Evolutionary conservation across 345 rosid species (phyloP), one percentile per base, ranked within the genome.

Genomic region (Kandelia obovata): DNA sequence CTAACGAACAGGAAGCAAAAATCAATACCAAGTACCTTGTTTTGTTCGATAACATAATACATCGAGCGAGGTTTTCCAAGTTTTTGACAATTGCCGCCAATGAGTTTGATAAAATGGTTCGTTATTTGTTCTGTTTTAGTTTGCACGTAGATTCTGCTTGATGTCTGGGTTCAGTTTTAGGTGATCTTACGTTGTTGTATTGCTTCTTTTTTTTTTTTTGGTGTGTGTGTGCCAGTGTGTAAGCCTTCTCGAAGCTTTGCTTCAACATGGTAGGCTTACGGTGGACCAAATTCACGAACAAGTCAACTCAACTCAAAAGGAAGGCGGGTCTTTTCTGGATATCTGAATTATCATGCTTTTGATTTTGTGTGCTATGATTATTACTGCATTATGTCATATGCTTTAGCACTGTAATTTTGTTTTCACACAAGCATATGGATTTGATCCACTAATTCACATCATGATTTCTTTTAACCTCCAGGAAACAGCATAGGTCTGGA

Each of bases 261-360:
- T 94, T 71, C 76, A 82, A 62, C 91, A 94, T 68, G 97, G 96
- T 66, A 85, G 97, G 83, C 96, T 91, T 66, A 80, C 96, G 47
- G 63, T 88, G 77, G 83, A 84, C 52, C 93, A 91, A 74, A 86
- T 91, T 70, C 68, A 79, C 71, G 94, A 91, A 64, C 79, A 89
- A 78, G 88, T 82, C 49, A 79, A 70, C 65, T 63, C 78, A 7
- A 66, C 35, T 69, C 55, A 35, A 64, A 75, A 71, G 53, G 82
- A 74, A 80, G 91, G 92, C 73, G 71, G 84, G 82, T 79, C 31
- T 66, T 32, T 6, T 65, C 20, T 26, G 3, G 25, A 30, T 55
- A 43, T 19, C 52, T 65, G 21, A 19, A 35, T 56, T 66, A 21
- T 66, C 20, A 35, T 68, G 68, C 55, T 5, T 19, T 31, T 60